Evolutionary conservation across 2,329 filamentous ascomycete species (phyloP).

Genomic region (Hypoxylon sp.): DNA sequence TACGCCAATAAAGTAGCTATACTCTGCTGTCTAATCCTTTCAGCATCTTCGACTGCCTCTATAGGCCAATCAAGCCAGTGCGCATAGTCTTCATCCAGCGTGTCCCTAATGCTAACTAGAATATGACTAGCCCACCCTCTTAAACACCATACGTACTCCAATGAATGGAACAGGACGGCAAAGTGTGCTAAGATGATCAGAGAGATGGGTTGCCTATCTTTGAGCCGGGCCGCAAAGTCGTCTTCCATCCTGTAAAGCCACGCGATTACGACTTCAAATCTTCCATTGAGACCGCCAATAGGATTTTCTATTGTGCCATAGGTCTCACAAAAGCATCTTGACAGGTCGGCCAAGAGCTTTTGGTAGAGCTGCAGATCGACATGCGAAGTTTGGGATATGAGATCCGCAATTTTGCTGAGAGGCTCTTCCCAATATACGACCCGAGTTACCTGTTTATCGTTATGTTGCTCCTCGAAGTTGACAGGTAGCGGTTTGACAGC

Average conservation of each 20-base stretch:
- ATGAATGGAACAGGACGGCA: neutral
- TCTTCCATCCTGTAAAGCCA: conserved; percentile 10
- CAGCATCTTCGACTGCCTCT: neutral
- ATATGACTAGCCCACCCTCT: conserved; percentile 11
- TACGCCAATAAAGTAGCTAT: neutral
- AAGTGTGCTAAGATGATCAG: conserved; percentile 6
- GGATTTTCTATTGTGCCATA: neutral
- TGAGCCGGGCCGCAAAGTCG: neutral
- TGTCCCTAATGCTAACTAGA: neutral
- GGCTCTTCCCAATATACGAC: neutral
- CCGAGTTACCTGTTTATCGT: neutral
- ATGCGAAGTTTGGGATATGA: neutral
- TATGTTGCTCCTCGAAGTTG: neutral
- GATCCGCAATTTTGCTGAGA: neutral
- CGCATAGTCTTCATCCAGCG: neutral
- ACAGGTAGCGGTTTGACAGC: neutral
- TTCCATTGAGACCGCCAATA: neutral
- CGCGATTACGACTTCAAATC: neutral
- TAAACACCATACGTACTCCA: conserved; percentile 5
- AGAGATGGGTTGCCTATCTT: neutral
- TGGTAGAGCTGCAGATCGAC: neutral
- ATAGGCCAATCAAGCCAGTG: neutral
- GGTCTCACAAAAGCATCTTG: neutral
- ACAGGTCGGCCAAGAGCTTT: neutral
- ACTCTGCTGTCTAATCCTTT: neutral